Base-by-base conservation (phyloP, 2,329 filamentous ascomycete species). In the Aspergillus hortae region DNA sequence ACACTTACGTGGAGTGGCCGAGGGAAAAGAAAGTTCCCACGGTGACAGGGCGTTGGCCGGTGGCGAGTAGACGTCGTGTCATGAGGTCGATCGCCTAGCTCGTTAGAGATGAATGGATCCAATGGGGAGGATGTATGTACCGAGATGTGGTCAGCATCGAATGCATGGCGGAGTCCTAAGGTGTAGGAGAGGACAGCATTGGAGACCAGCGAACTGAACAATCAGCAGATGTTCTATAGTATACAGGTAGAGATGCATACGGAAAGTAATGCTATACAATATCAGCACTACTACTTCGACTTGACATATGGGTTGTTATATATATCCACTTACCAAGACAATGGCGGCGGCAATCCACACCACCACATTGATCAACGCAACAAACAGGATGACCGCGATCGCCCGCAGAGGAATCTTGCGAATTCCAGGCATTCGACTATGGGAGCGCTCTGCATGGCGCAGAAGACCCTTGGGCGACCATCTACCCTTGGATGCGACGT, bases 1-100 rank as follows among this genome's bases (percentile, higher is more conserved):
- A 32, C 2, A 56, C 67, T 56, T 66, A 80, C 70, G 92, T 96
- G 21, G 89, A 95, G 73, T 97, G 92, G 0, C 94, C 92, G 0
- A 97, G 81, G 0, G 88, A 92, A 77, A 99, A 97, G 69, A 90
- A 97, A 1, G 90, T 96, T 41, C 92, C 94, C 1, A 97, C 92
- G 0, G 92, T 92, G 10, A 95, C 91, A 2, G 92, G 92, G 1
- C 84, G 83, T 66, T 94, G 90, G 15, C 90, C 91, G 0, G 89
- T 83, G 0, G 92, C 92, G 35, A 97, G 84, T 21, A 97, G 82
- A 6, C 92, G 85, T 3, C 94, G 82, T 1, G 94, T 97, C 86
- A 95, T 95, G 35, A 97, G 81, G 72, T 97, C 92, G 63, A 97
- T 99, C 57, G 92, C 92, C 62, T 80, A 19, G n/a, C 2, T 48